These are phyloP conservation scores for Candida sanyiensis DNA, from an alignment of 805 yeast species.

Conservation along the genomic window DNA sequence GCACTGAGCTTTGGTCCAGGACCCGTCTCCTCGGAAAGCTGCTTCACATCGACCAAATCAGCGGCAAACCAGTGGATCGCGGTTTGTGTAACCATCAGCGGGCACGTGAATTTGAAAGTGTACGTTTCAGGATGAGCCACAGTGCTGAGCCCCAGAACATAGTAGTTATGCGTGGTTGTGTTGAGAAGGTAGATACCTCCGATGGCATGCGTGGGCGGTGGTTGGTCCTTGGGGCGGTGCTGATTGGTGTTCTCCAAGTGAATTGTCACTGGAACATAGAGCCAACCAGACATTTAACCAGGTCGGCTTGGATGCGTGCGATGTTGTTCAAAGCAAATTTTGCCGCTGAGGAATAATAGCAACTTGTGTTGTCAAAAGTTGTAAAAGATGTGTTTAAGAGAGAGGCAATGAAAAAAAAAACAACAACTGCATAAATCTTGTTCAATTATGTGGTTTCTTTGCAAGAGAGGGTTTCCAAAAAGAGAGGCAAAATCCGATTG, in stretches of 20 bases:
- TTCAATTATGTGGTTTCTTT: too few relatives aligned
- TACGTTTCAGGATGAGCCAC: constrained; percentile 14
- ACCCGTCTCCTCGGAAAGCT: constrained; percentile 3
- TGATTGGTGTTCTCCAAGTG: constrained; percentile 14
- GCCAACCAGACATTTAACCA: constrained; percentile 21
- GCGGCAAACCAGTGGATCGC: constrained; percentile 18
- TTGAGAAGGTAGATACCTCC: constrained; percentile 23
- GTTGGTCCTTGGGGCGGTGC: not conserved
- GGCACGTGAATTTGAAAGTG: constrained; percentile 14
- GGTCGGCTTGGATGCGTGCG: too few relatives aligned
- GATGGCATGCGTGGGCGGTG: constrained; percentile 11
- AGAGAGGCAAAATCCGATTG: too few relatives aligned
- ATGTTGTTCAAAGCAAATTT: too few relatives aligned
- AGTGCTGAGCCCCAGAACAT: constrained; percentile 17
- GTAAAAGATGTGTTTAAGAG: too few relatives aligned
- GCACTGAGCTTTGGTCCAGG: not conserved
- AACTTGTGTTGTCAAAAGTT: too few relatives aligned
- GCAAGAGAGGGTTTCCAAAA: too few relatives aligned
- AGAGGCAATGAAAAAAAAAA: too few relatives aligned
- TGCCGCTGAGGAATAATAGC: too few relatives aligned
- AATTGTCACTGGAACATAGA: constrained; percentile 23
- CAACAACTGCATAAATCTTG: too few relatives aligned
- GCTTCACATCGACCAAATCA: constrained; percentile 6
- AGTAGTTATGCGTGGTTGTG: constrained; percentile 10
- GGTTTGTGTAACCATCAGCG: constrained; percentile 12